phyloP scores from a whole-genome alignment of 352 stramenopile genomes.

The Phytophthora brassicae region DNA sequence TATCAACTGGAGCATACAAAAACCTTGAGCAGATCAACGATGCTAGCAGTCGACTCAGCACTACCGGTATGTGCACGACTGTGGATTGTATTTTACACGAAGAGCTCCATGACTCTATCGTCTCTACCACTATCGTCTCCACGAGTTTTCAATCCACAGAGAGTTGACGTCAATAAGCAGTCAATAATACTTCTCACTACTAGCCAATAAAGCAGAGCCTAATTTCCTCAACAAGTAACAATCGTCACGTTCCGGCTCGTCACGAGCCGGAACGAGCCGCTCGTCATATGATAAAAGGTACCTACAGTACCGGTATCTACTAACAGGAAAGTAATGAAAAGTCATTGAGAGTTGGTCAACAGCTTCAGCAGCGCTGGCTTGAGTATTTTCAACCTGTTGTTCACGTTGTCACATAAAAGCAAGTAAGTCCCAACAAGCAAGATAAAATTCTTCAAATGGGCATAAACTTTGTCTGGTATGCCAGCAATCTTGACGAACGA shows the following conservation, averaged over 20 bases:
- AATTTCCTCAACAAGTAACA: conserved; percentile 34
- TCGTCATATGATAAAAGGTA: not conserved
- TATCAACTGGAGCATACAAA: conserved; percentile 46
- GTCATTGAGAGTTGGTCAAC: conserved; percentile 26
- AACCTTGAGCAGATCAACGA: conserved; percentile 41
- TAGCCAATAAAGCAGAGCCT: conserved; percentile 36
- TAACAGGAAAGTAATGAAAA: conserved; percentile 31
- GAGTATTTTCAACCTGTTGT: conserved; percentile 22
- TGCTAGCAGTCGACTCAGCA: conserved; percentile 25
- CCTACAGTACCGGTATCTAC: too few species aligned
- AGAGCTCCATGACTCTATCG: conserved; percentile 20
- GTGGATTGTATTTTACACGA: conserved; percentile 42
- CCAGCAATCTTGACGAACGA: conserved; percentile 43
- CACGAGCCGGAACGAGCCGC: not conserved
- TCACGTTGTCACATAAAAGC: conserved; percentile 43
- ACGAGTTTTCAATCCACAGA: conserved; percentile 13
- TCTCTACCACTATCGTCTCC: not conserved
- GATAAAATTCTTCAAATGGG: conserved; percentile 53
- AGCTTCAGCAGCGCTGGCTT: conserved; percentile 1
- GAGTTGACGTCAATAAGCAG: conserved; percentile 31
- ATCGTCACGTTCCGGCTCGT: conserved; percentile 1
- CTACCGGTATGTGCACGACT: conserved; percentile 15
- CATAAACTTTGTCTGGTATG: conserved; percentile 14
- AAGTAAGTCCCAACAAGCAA: conserved; percentile 48
- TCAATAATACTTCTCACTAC: conserved; percentile 13